Percentiles rank a stretch among this genome's conserved stretches.
phyloP scores from a whole-genome alignment of 2,329 filamentous ascomycete species.

The Chaetomiaceae sp. region DNA sequence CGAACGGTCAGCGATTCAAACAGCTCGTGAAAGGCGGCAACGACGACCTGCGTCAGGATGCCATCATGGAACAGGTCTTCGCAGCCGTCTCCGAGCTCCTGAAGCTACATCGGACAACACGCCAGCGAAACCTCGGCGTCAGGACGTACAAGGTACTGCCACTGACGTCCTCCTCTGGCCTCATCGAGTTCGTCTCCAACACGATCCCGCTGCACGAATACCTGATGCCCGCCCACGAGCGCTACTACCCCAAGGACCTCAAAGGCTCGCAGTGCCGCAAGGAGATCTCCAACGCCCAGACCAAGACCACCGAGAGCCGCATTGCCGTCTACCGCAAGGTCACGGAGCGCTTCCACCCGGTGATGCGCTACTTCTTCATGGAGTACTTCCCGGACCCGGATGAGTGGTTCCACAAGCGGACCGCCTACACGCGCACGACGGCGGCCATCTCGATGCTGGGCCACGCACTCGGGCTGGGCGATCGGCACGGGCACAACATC shows the following conservation, averaged over 20 bases:
- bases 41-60: constrained; percentile 93
- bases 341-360: constrained; percentile 77
- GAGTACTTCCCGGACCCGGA: constrained; percentile 90
- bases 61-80: constrained; percentile 99
- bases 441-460: constrained; percentile 94
- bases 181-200: constrained; percentile 95
- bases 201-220: constrained; percentile 90
- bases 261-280: constrained; percentile 71
- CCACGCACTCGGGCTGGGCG: constrained; percentile 85
- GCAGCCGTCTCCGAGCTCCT: constrained; percentile 88
- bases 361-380: constrained; percentile 96
- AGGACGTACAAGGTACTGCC: constrained; percentile 96
- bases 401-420: constrained; percentile 85
- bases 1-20: constrained; percentile 73
- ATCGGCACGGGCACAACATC: constrained; percentile 95
- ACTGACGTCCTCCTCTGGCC: constrained; percentile 73
- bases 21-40: constrained; percentile 94
- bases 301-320: constrained; percentile 61
- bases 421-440: constrained; percentile 88
- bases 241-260: constrained; percentile 78
- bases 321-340: constrained; percentile 72
- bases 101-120: constrained; percentile 76
- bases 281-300: constrained; percentile 68
- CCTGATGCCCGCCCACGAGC: constrained; percentile 81
- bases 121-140: constrained; percentile 82